Evolutionary conservation across 2,329 filamentous ascomycete genomes (phyloP).

Genomic region (Kalaharituber pfeilii): DNA sequence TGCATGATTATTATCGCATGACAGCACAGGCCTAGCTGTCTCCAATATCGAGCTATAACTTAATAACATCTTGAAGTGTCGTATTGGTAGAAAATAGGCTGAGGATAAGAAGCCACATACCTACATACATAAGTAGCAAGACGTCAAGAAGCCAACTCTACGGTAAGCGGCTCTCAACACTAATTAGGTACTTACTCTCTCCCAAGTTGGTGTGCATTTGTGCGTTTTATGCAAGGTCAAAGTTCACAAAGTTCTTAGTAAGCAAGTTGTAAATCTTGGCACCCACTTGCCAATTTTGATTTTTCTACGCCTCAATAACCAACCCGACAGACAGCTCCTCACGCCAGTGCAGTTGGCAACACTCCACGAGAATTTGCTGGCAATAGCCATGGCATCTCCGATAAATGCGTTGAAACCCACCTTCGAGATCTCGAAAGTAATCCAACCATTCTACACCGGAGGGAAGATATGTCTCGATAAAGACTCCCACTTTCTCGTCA

Average conservation of each 20-base stretch:
- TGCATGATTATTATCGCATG: too few relatives aligned
- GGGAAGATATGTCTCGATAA: slow-evolving; percentile 71
- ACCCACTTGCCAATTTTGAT: background rate
- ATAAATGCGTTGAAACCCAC: slow-evolving; percentile 49
- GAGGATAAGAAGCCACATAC: too few relatives aligned
- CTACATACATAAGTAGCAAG: too few relatives aligned
- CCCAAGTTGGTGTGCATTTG: too few relatives aligned
- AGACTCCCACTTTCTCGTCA: slow-evolving; percentile 65
- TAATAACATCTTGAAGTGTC: too few relatives aligned
- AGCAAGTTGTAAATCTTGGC: background rate
- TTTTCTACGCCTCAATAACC: background rate
- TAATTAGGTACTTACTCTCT: too few relatives aligned
- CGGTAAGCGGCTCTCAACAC: too few relatives aligned
- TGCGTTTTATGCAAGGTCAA: background rate
- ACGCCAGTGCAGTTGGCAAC: background rate
- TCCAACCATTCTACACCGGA: slow-evolving; percentile 87
- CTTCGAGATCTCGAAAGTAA: slow-evolving; percentile 65
- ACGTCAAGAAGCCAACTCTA: too few relatives aligned
- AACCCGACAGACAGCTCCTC: background rate
- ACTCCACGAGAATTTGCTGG: background rate
- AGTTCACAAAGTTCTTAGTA: background rate
- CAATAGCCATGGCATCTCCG: background rate
- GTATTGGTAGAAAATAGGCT: too few relatives aligned
- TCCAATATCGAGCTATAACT: too few relatives aligned
- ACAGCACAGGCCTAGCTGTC: too few relatives aligned